These are phyloP conservation scores for Blastocystis sp. DNA, from an alignment of 352 stramenopile genomes.

Conservation along the genomic window DNA sequence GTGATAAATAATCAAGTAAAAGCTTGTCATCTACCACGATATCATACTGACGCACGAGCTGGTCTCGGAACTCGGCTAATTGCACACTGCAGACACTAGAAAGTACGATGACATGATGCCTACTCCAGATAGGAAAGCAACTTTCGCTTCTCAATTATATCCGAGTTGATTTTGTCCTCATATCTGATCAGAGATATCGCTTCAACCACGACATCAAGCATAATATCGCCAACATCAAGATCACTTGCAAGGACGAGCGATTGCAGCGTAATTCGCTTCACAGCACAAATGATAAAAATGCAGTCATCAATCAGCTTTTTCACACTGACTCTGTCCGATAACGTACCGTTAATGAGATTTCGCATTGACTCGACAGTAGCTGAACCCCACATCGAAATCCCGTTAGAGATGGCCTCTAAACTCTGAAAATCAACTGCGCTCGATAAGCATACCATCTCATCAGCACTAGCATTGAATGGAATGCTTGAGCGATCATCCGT, in stretches of 20 bases:
- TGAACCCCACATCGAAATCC: neutral
- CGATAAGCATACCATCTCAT: no score
- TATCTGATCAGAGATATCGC: constrained; percentile 38
- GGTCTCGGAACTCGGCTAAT: neutral
- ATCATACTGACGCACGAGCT: neutral
- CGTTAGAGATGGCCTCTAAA: no score
- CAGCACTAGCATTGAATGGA: no score
- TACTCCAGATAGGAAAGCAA: constrained; percentile 23
- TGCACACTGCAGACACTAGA: neutral
- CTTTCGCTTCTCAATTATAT: neutral
- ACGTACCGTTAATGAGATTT: neutral
- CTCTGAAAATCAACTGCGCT: no score
- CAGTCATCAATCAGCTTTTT: neutral
- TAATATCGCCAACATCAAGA: neutral
- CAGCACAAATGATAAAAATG: neutral
- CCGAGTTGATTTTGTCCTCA: neutral
- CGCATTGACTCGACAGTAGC: neutral
- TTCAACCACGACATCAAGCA: neutral
- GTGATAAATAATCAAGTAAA: neutral
- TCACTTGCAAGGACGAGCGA: neutral
- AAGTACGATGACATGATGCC: neutral
- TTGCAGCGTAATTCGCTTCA: neutral
- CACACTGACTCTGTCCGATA: neutral
- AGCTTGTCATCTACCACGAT: neutral
- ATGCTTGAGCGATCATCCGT: no score